Evolutionary conservation across 1,139 yeast species (phyloP).

Genomic region (Candida mesenterica): DNA sequence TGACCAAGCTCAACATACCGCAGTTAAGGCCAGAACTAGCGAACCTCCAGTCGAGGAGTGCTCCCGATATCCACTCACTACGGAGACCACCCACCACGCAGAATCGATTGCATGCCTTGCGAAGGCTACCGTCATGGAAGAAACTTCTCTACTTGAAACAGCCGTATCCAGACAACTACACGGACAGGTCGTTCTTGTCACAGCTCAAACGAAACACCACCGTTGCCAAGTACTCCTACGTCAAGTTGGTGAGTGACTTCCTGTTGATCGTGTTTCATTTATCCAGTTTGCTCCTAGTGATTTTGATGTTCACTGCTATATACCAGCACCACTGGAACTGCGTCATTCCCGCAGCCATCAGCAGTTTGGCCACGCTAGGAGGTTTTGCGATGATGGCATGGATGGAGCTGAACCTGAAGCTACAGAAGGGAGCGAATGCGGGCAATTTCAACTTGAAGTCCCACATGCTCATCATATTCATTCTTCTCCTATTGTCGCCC

Average conservation of each 20-base stretch:
- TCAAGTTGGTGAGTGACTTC: constrained; percentile 65
- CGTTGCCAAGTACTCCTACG: constrained; percentile 64
- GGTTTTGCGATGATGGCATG: constrained; percentile 28
- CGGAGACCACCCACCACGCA: neutral
- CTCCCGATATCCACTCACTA: constrained; percentile 5
- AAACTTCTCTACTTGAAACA: constrained; percentile 86
- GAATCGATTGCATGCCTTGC: constrained; percentile 1
- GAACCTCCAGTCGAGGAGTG: constrained; percentile 3
- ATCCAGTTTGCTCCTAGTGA: constrained; percentile 58
- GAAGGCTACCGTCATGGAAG: constrained; percentile 54
- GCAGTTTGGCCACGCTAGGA: constrained; percentile 25
- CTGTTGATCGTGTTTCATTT: constrained; percentile 66
- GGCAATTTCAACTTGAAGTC: constrained; percentile 48
- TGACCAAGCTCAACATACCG: too few species aligned
- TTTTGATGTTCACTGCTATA: constrained; percentile 60
- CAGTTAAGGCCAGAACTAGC: neutral
- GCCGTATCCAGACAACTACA: constrained; percentile 89
- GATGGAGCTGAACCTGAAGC: constrained; percentile 15
- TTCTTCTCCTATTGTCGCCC: constrained; percentile 79
- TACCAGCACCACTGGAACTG: constrained; percentile 49
- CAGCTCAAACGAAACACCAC: constrained; percentile 77
- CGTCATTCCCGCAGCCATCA: constrained; percentile 29
- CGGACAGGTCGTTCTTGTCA: constrained; percentile 74
- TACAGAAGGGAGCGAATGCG: constrained; percentile 5
- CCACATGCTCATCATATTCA: constrained; percentile 63